Percentiles rank a stretch among this genome's conserved stretches.
Conservation (phyloP, 1,284 basidiomycete genomes). For the Anthracocystis walkeri region DNA sequence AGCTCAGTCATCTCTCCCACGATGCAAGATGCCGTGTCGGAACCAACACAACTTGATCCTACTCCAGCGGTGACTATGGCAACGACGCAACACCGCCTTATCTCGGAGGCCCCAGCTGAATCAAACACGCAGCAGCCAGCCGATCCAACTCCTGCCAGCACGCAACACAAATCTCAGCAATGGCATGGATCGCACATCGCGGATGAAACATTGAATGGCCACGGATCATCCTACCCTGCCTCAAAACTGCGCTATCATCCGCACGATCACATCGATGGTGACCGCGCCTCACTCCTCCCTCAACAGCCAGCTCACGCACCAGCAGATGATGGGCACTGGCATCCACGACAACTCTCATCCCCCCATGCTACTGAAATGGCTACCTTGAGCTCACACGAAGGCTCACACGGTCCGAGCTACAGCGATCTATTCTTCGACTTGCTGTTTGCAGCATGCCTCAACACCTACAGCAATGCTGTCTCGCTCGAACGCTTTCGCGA, state of each 20-base stretch:
- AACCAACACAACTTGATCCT: not conserved
- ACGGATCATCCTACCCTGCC: not conserved
- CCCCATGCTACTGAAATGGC: conserved; percentile 9
- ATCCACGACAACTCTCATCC: not conserved
- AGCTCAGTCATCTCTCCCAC: not conserved
- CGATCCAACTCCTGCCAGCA: not conserved
- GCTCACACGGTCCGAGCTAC: conserved; percentile 32
- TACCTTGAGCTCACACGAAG: conserved; percentile 22
- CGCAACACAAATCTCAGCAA: not conserved
- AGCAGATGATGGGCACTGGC: not conserved
- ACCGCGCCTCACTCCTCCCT: conserved; percentile 14
- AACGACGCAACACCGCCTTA: not conserved
- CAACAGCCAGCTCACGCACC: not conserved
- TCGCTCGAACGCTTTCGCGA: conserved; percentile 32
- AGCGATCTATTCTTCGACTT: conserved; percentile 52
- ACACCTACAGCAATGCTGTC: conserved; percentile 42
- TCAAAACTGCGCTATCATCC: not conserved
- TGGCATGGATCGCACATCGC: not conserved
- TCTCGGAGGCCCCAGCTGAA: not conserved
- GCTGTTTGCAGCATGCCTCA: conserved; percentile 47
- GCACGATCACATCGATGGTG: conserved; percentile 4
- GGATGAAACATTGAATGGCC: not conserved
- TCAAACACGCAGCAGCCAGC: not conserved
- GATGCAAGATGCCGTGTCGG: not conserved
- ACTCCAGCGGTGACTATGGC: conserved; percentile 2